phyloP scores from a whole-genome alignment of 805 yeast species.

The Phaffomyces thermotolerans region DNA sequence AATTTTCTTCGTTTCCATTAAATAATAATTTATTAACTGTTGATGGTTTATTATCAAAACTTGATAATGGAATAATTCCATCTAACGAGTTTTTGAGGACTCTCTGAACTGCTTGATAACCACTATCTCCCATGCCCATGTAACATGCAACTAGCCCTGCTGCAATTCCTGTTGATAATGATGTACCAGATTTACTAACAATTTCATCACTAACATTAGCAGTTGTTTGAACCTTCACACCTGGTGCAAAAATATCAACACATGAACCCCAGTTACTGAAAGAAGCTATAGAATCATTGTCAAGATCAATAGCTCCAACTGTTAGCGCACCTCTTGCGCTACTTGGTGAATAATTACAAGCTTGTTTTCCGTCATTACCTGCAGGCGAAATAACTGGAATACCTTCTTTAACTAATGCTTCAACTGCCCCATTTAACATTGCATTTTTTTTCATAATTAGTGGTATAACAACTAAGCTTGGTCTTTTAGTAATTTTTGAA shows the following conservation, averaged over 20 bases:
- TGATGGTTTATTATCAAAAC: conserved; percentile 39
- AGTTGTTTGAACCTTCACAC: conserved; percentile 38
- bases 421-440: conserved; percentile 38
- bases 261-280: conserved; percentile 44
- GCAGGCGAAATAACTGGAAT: conserved; percentile 43
- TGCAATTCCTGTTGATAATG: conserved; percentile 39
- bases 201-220: conserved; percentile 25
- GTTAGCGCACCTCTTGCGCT: conserved; percentile 55
- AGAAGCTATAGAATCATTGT: conserved; percentile 44
- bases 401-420: conserved; percentile 34
- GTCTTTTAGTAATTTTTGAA: conserved; percentile 26
- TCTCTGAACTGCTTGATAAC: conserved; percentile 28
- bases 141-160: conserved; percentile 39
- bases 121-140: conserved; percentile 34
- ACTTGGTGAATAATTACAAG: conserved; percentile 42
- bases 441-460: conserved; percentile 30
- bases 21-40: conserved; percentile 54
- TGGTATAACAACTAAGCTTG: conserved; percentile 33
- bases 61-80: conserved; percentile 41
- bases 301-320: conserved; percentile 82
- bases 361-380: conserved; percentile 38
- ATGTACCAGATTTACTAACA: conserved; percentile 39
- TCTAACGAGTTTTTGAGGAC: conserved; percentile 39
- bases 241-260: conserved; percentile 46
- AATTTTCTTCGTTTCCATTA: conserved; percentile 28